Conservation (phyloP, 495 filamentous ascomycete species). For the Glonium stellatum region DNA sequence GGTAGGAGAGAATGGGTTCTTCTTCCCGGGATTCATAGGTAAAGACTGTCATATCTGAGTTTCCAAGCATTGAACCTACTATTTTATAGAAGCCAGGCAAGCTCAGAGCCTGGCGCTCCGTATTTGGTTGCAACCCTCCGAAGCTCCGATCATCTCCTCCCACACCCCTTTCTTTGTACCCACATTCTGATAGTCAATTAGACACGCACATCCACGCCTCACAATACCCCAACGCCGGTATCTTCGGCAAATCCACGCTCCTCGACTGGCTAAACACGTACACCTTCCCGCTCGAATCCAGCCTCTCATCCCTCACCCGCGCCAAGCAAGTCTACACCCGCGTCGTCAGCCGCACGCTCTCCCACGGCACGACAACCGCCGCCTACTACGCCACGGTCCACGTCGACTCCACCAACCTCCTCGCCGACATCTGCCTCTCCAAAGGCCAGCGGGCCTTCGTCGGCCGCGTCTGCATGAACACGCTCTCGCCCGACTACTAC, state of each 20-base stretch:
- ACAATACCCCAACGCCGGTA: slow-evolving; percentile 85
- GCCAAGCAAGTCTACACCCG: slow-evolving; percentile 60
- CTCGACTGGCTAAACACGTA: slow-evolving; percentile 88
- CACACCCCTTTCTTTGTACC: neutral
- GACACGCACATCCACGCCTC: slow-evolving; percentile 93
- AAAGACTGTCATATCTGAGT: slow-evolving; percentile 10
- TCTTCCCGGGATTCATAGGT: slow-evolving; percentile 94
- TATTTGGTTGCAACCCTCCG: neutral
- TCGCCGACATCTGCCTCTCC: slow-evolving; percentile 68
- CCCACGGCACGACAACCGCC: slow-evolving; percentile 84
- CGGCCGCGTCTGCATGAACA: slow-evolving; percentile 88
- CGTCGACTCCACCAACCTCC: slow-evolving; percentile 74
- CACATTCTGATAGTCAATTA: slow-evolving; percentile 28
- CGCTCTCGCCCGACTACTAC: slow-evolving; percentile 65
- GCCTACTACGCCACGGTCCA: slow-evolving; percentile 89
- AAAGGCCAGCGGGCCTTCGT: slow-evolving; percentile 84
- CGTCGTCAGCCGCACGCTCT: slow-evolving; percentile 69
- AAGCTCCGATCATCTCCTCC: neutral
- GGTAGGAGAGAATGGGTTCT: slow-evolving; percentile 50
- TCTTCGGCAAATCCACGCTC: slow-evolving; percentile 84
- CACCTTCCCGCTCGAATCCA: slow-evolving; percentile 88
- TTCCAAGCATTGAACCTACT: neutral
- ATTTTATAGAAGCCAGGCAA: neutral
- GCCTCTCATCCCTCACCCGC: slow-evolving; percentile 49
- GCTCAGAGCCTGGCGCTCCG: slow-evolving; percentile 1